Evolutionary conservation across 2,329 filamentous ascomycete species (phyloP).

Genomic region (Scedosporium minutisporum): DNA sequence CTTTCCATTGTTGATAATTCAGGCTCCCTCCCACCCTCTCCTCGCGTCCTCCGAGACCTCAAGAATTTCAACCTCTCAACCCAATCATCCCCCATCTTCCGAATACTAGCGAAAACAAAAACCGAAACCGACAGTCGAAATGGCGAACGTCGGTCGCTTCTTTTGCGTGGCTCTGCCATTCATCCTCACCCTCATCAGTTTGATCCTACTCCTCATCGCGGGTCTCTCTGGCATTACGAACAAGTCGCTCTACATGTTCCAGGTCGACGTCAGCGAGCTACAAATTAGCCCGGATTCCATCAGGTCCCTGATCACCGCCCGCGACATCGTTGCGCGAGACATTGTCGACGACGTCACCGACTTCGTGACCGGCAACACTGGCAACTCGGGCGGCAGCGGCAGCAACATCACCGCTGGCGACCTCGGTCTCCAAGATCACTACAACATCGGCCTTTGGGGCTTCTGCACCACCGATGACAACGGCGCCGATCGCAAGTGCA

Average conservation of each 20-base stretch:
- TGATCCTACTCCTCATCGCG: conserved; percentile 57
- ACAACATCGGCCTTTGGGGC: conserved; percentile 77
- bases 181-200: conserved; percentile 64
- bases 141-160: conserved; percentile 53
- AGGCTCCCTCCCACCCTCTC: no score
- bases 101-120: neutral
- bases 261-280: conserved; percentile 54
- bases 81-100: neutral
- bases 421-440: conserved; percentile 61
- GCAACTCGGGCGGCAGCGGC: conserved; percentile 9
- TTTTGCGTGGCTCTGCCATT: conserved; percentile 85
- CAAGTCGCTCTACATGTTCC: conserved; percentile 48
- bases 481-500: conserved; percentile 53
- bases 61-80: neutral
- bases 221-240: conserved; percentile 46
- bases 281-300: conserved; percentile 24
- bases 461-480: conserved; percentile 62
- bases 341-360: conserved; percentile 10
- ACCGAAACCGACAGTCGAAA: neutral
- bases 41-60: no score
- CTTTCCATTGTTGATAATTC: no score
- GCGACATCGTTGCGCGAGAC: conserved; percentile 8
- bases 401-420: conserved; percentile 47
- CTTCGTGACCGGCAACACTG: conserved; percentile 7
- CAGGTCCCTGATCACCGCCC: conserved; percentile 4